A percentile compares a stretch with the other conserved stretches of the same genome.
Conservation (phyloP, 2,329 filamentous ascomycete genomes). For the Arthroderma sp. region DNA sequence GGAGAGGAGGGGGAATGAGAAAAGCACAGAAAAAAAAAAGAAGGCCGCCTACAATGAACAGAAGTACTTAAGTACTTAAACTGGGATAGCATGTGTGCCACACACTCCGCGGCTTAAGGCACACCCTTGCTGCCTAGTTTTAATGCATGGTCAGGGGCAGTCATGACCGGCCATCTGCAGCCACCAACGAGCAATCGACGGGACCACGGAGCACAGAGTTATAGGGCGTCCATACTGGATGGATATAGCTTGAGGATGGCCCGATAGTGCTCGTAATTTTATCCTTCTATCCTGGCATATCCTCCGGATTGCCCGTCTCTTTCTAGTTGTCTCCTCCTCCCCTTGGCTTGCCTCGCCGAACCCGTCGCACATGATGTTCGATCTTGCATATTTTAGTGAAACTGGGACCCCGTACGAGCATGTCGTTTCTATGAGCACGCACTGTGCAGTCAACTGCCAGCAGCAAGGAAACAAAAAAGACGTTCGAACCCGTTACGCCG, state of each 20-base stretch:
- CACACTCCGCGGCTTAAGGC: conserved; percentile 3
- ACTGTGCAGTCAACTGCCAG: background rate
- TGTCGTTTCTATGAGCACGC: background rate
- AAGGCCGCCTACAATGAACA: background rate
- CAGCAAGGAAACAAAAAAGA: background rate
- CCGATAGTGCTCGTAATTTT: background rate
- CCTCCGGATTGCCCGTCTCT: background rate
- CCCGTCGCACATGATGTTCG: conserved; percentile 4
- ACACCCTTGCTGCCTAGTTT: conserved; percentile 4
- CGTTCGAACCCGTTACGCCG: background rate
- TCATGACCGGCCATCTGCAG: conserved; percentile 1
- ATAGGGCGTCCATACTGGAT: conserved; percentile 1
- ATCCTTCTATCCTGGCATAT: background rate
- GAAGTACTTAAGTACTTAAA: background rate
- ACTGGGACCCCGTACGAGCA: background rate
- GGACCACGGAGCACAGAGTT: background rate
- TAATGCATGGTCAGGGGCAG: conserved; percentile 4
- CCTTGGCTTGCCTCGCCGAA: background rate
- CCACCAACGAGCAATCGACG: background rate
- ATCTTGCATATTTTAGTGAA: conserved; percentile 5
- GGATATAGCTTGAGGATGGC: background rate
- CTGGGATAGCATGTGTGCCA: background rate
- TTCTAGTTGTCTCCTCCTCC: background rate
- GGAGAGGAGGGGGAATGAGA: too few species aligned
- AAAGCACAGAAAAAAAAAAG: background rate